phyloP scores from a whole-genome alignment of 805 yeast species.

The Peterozyma xylosa region DNA sequence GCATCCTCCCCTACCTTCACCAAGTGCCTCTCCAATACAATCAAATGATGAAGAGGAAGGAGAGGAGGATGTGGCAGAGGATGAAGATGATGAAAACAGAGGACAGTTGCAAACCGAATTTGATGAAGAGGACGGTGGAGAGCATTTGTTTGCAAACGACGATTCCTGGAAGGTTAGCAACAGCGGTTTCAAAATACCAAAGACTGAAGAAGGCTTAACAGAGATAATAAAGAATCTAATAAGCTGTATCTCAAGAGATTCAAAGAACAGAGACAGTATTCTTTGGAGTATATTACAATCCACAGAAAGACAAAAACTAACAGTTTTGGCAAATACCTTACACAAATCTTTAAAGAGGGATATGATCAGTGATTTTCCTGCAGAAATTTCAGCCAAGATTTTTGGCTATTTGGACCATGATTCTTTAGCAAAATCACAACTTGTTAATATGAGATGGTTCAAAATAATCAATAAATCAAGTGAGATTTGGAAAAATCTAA shows the following conservation, averaged over 20 bases:
- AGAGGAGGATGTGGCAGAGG: neutral
- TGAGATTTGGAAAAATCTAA: constrained; percentile 62
- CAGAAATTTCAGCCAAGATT: constrained; percentile 64
- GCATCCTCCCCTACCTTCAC: constrained; percentile 61
- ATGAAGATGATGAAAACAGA: constrained; percentile 8
- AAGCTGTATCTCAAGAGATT: constrained; percentile 33
- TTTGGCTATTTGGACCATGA: constrained; percentile 55
- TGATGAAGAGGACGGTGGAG: constrained; percentile 16
- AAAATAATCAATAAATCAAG: constrained; percentile 50
- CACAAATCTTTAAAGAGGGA: constrained; percentile 62
- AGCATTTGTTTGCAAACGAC: neutral
- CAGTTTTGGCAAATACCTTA: constrained; percentile 47
- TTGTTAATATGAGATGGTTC: constrained; percentile 68
- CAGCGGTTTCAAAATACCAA: constrained; percentile 30
- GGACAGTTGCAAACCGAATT: constrained; percentile 2
- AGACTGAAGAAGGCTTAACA: constrained; percentile 2
- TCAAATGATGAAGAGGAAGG: constrained; percentile 18
- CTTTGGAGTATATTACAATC: constrained; percentile 42
- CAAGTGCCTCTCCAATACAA: constrained; percentile 54
- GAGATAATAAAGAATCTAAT: constrained; percentile 19
- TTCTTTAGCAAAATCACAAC: constrained; percentile 52
- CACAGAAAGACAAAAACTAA: constrained; percentile 53
- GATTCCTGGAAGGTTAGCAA: constrained; percentile 18
- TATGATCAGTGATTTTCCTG: constrained; percentile 60
- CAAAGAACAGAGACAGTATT: constrained; percentile 41